phyloP scores from a whole-genome alignment of 108 stramenopile genomes.

The Schizochytrium sp. region DNA sequence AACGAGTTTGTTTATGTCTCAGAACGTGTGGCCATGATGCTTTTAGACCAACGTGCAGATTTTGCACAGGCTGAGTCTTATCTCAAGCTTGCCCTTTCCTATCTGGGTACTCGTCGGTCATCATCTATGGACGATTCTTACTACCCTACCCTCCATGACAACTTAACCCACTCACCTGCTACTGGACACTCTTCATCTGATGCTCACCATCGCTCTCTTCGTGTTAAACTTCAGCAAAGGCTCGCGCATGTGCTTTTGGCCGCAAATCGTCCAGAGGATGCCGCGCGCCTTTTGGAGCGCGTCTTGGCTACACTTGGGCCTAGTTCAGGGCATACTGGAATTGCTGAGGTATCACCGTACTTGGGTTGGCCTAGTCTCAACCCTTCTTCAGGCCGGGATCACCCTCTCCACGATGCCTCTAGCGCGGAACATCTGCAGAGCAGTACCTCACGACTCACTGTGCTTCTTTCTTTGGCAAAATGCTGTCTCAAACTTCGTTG shows the following conservation, averaged over 20 bases:
- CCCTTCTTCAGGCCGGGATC: background rate
- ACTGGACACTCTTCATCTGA: conserved; percentile 27
- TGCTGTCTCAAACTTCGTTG: conserved; percentile 49
- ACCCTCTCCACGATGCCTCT: conserved; percentile 4
- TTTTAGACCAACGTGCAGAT: conserved; percentile 54
- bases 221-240: conserved; percentile 53
- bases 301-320: conserved; percentile 16
- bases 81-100: conserved; percentile 45
- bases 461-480: conserved; percentile 33
- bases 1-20: conserved; percentile 59
- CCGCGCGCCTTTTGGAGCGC: conserved; percentile 31
- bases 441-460: conserved; percentile 39
- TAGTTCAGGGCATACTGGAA: background rate
- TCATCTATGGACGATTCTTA: conserved; percentile 25
- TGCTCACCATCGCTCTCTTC: conserved; percentile 43
- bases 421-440: conserved; percentile 34
- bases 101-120: conserved; percentile 42
- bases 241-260: conserved; percentile 38
- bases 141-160: background rate
- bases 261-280: conserved; percentile 49
- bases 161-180: background rate
- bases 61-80: conserved; percentile 52
- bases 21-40: conserved; percentile 48
- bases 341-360: conserved; percentile 52
- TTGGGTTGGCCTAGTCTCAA: conserved; percentile 29